Base-by-base conservation (phyloP, 257 asterid species). In the Penstemon davidsonii region DNA sequence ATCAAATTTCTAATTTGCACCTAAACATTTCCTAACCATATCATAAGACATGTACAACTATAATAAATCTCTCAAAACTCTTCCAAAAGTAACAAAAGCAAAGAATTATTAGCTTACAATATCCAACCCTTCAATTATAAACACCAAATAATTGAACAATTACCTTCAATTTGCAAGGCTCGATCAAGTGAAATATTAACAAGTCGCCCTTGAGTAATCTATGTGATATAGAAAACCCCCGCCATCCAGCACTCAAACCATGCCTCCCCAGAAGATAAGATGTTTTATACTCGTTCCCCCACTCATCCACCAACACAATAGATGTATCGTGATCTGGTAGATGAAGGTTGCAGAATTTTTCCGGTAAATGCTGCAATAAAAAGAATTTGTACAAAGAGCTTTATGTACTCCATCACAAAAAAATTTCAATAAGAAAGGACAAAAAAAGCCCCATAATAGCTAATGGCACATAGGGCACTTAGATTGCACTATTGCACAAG, bases 191-290 rank as follows among this genome's bases (percentile, higher is more conserved):
- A 74, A 93, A 93, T 58, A 93, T 76, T 61, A 93, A 61, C 97
- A 73, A 66, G 69, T 93, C 99, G 40, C 99, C 99, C 68, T 88
- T 91, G 8, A 80, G 81, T 42, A 93, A 70, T 76, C 83, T 69
- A 72, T 93, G 97, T 3, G 87, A 67, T 43, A 85, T 60, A 41
- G 97, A 81, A 68, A 93, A 90, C 12, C 91, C 88, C 80, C 99
- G 83, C 99, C 99, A 88, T 13, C 99, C 99, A 2, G 89, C 99
- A 73, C 99, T 93, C 45, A 93, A 64, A 19, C 99, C 99, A 55
- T 84, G 82, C 75, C 99, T 78, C 47, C 60, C 90, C 38, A 83
- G 64, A 69, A 93, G 90, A 77, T 80, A 93, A 6, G 87, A 74
- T 6, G 96, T 90, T 63, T 67, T 78, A 68, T 84, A 85, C 70